These are phyloP conservation scores for Chaetomiaceae sp. DNA, from an alignment of 2,329 filamentous ascomycete genomes.

Conservation along the genomic window DNA sequence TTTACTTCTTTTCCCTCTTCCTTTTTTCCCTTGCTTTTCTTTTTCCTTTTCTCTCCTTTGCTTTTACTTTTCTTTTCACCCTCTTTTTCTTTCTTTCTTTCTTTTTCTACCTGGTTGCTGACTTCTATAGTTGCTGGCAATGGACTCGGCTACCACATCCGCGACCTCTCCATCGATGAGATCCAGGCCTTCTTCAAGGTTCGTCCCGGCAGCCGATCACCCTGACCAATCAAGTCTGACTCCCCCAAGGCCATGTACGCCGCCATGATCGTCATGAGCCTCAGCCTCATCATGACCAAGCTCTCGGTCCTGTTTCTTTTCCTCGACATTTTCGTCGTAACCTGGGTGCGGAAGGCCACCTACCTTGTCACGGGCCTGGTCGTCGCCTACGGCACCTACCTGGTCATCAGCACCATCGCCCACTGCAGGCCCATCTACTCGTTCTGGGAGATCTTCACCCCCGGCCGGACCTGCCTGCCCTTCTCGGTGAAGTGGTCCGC, in stretches of 20 bases:
- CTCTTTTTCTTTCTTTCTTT: no score
- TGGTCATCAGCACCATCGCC: constrained; percentile 5
- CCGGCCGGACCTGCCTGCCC: not conserved
- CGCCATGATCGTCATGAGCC: constrained; percentile 4
- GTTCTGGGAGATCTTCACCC: constrained; percentile 10
- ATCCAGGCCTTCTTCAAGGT: constrained; percentile 1
- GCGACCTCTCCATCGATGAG: not conserved
- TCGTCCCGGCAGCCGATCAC: not conserved
- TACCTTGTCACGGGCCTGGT: constrained; percentile 6
- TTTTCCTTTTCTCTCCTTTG: no score
- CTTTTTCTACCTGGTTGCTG: no score
- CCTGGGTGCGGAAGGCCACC: constrained; percentile 3
- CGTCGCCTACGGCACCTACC: constrained; percentile 1
- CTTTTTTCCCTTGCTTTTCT: no score
- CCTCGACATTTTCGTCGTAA: constrained; percentile 18
- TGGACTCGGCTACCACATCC: constrained; percentile 10
- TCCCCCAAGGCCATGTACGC: constrained; percentile 10
- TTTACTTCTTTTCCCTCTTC: no score
- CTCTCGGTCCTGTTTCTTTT: constrained; percentile 16
- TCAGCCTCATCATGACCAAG: constrained; percentile 12
- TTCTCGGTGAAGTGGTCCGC: constrained; percentile 1
- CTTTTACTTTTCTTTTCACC: no score
- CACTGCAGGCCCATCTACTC: constrained; percentile 7
- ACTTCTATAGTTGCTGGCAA: not conserved
- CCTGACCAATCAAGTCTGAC: no score